These are phyloP conservation scores for Hemisphaericaspora nanyangensis DNA, from an alignment of 805 yeast genomes.

Conservation along the genomic window DNA sequence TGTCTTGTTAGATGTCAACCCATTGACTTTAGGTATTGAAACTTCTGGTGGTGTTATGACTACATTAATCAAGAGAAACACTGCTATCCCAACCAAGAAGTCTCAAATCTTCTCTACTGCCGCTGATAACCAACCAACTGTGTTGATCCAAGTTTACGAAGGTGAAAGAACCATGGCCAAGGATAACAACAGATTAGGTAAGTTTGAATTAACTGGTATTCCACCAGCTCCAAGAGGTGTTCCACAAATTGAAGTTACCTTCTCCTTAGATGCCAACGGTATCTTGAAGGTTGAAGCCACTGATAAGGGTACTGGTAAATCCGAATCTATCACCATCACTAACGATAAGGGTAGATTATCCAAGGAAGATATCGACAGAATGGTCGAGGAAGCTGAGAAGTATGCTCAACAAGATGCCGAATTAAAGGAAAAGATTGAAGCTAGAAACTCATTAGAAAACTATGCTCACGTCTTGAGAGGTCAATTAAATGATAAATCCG, in stretches of 20 bases:
- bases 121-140: conserved; percentile 98
- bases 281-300: conserved; percentile 98
- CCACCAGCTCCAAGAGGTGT: conserved; percentile 99
- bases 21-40: conserved; percentile 98
- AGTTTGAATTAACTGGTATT: conserved; percentile 95
- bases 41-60: conserved; percentile 99
- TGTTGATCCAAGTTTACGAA: conserved; percentile 98
- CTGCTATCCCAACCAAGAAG: conserved; percentile 98
- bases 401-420: conserved; percentile 49
- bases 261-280: conserved; percentile 99
- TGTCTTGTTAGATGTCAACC: conserved; percentile 94
- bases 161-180: conserved; percentile 99
- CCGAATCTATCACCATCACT: conserved; percentile 97
- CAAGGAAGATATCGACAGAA: conserved; percentile 94
- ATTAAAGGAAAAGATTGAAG: conserved; percentile 39
- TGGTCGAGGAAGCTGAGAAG: conserved; percentile 98
- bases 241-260: conserved; percentile 98
- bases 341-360: conserved; percentile 99
- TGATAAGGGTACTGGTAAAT: conserved; percentile 98
- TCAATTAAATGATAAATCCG: conserved; percentile 33
- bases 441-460: conserved; percentile 44
- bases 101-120: conserved; percentile 98
- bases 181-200: conserved; percentile 97
- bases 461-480: conserved; percentile 46
- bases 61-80: conserved; percentile 98